Conservation (phyloP, 208 protist species). For the Cochliopodium minus region DNA sequence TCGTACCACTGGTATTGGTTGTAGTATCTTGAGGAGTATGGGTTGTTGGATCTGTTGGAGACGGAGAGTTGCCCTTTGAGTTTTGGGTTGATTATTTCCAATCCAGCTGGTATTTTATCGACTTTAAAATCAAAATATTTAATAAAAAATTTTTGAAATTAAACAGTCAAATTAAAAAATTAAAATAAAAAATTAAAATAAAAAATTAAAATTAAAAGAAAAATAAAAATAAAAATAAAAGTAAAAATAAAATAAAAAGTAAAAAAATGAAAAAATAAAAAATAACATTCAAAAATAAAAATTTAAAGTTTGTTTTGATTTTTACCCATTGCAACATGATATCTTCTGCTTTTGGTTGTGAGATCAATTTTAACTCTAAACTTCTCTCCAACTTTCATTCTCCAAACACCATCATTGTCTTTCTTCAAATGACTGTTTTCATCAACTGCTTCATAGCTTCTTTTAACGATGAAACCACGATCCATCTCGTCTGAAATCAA, state of each 20-base stretch:
- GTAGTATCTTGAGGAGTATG: not conserved
- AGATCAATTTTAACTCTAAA: not conserved
- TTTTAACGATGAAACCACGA: conserved; percentile 5
- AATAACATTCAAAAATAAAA: too few relatives aligned
- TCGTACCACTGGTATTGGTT: not conserved
- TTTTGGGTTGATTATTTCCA: not conserved
- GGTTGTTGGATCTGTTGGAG: too few relatives aligned
- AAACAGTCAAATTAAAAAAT: too few relatives aligned
- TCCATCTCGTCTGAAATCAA: not conserved
- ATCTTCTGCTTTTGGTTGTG: not conserved
- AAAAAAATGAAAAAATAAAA: too few relatives aligned
- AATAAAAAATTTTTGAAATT: too few relatives aligned
- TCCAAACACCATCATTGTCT: not conserved
- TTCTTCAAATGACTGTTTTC: not conserved
- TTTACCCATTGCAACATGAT: not conserved
- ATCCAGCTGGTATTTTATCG: not conserved
- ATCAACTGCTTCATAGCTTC: conserved; percentile 1
- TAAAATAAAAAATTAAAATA: too few relatives aligned
- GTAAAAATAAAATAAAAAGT: too few relatives aligned
- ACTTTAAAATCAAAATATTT: too few relatives aligned
- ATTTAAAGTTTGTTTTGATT: too few relatives aligned
- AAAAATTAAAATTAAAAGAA: too few relatives aligned
- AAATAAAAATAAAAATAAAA: too few relatives aligned
- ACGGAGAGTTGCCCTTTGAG: not conserved
- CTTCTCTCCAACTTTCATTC: not conserved